Evolutionary conservation across 148 eudicot species (phyloP).

Genomic region (Persicaria maculosa): DNA sequence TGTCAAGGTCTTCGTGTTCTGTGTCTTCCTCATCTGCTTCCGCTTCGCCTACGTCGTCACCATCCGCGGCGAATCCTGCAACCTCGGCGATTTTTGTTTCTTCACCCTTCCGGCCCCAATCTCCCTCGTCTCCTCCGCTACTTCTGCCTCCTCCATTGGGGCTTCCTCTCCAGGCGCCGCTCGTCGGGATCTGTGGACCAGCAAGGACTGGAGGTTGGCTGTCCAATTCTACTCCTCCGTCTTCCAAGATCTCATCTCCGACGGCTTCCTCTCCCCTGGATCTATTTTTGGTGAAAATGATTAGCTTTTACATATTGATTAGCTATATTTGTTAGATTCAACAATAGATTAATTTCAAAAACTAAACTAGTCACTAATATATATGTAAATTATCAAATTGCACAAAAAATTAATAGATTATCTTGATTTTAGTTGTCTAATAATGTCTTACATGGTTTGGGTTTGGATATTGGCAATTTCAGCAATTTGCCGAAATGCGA

Average conservation of each 20-base stretch:
- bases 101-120: slow-evolving; percentile 48
- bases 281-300: too few relatives aligned
- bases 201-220: slow-evolving; percentile 28
- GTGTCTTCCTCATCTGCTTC: slow-evolving; percentile 44
- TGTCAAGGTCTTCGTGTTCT: slow-evolving; percentile 48
- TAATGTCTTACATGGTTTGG: too few relatives aligned
- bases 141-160: slow-evolving; percentile 16
- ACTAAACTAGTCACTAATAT: too few relatives aligned
- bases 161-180: slow-evolving; percentile 16
- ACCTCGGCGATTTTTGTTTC: slow-evolving; percentile 75
- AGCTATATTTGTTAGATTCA: too few relatives aligned
- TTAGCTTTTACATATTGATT: too few relatives aligned
- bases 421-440: too few relatives aligned
- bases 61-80: slow-evolving; percentile 74
- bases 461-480: too few relatives aligned
- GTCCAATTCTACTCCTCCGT: slow-evolving; percentile 47
- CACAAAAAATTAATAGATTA: too few relatives aligned
- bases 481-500: too few relatives aligned
- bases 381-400: too few relatives aligned
- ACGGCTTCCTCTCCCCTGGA: slow-evolving; percentile 38
- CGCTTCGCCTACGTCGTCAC: slow-evolving; percentile 82
- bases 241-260: slow-evolving; percentile 61
- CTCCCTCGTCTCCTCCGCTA: slow-evolving; percentile 19
- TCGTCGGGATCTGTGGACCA: slow-evolving; percentile 28
- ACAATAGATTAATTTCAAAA: too few relatives aligned